phyloP scores from a whole-genome alignment of 495 filamentous ascomycete genomes.

The Pseudoneurospora amorphoporcata region DNA sequence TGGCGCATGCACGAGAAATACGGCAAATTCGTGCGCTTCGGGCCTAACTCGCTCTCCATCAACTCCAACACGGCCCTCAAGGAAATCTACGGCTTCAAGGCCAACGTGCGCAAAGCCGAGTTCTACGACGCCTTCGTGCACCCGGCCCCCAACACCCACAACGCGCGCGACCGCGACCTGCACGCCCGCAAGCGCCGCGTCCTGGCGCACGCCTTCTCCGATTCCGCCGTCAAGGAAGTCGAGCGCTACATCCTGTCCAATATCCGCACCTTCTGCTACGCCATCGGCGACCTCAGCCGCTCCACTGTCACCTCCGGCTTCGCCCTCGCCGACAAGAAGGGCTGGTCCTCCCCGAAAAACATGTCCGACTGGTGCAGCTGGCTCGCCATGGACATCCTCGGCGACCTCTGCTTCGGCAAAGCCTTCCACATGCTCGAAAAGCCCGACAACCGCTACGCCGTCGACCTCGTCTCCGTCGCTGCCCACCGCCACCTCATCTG shows the following conservation, averaged over 20 bases:
- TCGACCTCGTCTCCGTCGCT: constrained; percentile 45
- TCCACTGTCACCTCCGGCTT: not conserved
- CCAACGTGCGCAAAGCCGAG: constrained; percentile 52
- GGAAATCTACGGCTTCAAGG: constrained; percentile 49
- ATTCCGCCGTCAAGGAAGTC: constrained; percentile 43
- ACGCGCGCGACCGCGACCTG: constrained; percentile 43
- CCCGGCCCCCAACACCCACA: constrained; percentile 49
- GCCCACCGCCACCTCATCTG: constrained; percentile 46
- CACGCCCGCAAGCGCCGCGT: constrained; percentile 58
- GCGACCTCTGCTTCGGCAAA: constrained; percentile 60
- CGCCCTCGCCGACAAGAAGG: constrained; percentile 24
- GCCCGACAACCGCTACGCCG: constrained; percentile 48
- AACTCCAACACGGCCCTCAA: constrained; percentile 47
- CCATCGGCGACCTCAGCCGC: constrained; percentile 31
- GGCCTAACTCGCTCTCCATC: constrained; percentile 51
- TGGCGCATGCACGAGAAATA: constrained; percentile 48
- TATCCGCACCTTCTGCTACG: constrained; percentile 40
- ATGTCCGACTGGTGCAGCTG: constrained; percentile 56
- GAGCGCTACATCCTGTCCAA: constrained; percentile 49
- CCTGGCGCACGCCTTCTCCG: constrained; percentile 52
- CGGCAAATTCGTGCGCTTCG: constrained; percentile 48
- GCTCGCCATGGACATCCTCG: constrained; percentile 64
- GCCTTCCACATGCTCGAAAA: constrained; percentile 59
- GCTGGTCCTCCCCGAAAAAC: constrained; percentile 39
- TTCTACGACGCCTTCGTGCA: constrained; percentile 57